Percentiles rank a stretch among this genome's conserved stretches.
phyloP scores from a whole-genome alignment of 345 rosid species.

The Chamaenerion angustifolium region DNA sequence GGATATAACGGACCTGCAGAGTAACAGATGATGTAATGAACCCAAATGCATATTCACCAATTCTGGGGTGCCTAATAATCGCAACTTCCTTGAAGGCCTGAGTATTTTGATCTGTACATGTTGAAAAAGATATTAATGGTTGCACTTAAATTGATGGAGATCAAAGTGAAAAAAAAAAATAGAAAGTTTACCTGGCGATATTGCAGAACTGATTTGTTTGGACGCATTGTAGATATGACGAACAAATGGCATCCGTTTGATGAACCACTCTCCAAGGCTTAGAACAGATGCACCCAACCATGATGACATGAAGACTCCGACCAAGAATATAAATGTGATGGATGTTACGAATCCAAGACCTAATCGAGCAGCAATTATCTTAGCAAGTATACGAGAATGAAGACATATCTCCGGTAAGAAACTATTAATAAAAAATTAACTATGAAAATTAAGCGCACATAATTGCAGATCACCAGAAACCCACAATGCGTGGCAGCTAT shows the following conservation, averaged over 20 bases:
- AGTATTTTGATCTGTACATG: constrained; percentile 60
- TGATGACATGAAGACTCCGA: constrained; percentile 98
- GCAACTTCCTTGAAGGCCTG: constrained; percentile 99
- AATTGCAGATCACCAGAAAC: too few relatives aligned
- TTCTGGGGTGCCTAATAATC: constrained; percentile 91
- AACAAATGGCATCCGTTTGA: constrained; percentile 94
- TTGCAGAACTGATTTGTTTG: constrained; percentile 97
- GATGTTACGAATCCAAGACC: constrained; percentile 97
- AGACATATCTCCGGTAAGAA: too few relatives aligned
- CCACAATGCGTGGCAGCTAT: too few relatives aligned
- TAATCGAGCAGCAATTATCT: constrained; percentile 14
- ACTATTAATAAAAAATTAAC: too few relatives aligned
- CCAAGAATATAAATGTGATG: constrained; percentile 79
- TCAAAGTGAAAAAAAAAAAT: background rate
- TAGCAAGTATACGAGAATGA: too few relatives aligned
- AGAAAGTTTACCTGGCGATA: constrained; percentile 64
- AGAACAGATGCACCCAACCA: constrained; percentile 98
- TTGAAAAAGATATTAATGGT: too few relatives aligned
- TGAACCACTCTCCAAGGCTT: constrained; percentile 94
- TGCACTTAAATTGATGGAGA: too few relatives aligned
- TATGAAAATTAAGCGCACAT: too few relatives aligned
- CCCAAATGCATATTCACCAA: constrained; percentile 97
- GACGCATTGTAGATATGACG: constrained; percentile 96
- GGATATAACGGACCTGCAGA: constrained; percentile 45
- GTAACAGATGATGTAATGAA: constrained; percentile 80